Base-by-base conservation (phyloP, 1,284 basidiomycete species). In the Rhodotorula sp. region DNA sequence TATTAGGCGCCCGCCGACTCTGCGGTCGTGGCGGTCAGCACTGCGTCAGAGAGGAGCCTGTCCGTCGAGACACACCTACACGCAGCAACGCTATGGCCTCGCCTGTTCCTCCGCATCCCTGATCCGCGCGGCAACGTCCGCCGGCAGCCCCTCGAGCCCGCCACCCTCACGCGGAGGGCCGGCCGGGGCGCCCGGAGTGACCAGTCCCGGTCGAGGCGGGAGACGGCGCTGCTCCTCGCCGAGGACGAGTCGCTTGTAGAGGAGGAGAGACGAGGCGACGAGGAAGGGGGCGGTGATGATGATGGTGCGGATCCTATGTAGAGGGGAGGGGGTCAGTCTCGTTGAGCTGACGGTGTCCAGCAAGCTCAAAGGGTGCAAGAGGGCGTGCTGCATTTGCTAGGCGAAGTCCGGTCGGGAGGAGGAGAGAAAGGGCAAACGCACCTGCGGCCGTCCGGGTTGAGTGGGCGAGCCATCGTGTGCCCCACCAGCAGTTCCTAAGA, bases 211-310 rank as follows among this genome's bases (percentile, higher is more conserved):
- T 12, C 37, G n/a, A 37, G 69, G 37, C 72, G 59, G 74, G 36
- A 76, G 55, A 0, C 46, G 53, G 3, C 53, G 55, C 61, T 76
- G 75, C 50, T 76, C 68, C 59, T 76, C 73, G 46, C 75, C 75
- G 27, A 74, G 70, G 37, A 72, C 37, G 46, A 74, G 64, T 4
- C 75, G 73, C 54, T 74, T 74, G 73, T 76, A 76, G 36, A 76
- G 64, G 7, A 76, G 59, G 61, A 70, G 46, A 2, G 70, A 66
- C 0, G 73, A 70, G 25, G 66, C 75, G 64, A 74, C 67, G 48
- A 76, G 58, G 71, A 76, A 74, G 19, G 75, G 75, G 17, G 67
- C 55, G 8, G 75, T 44, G 51, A 76, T 64, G 66, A 76, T 76
- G 48, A 76, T 72, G 17, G 73, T 69, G 21, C 69, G 66, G 61